These are phyloP conservation scores for Chytriomyces confervae DNA, from an alignment of 192 early-diverging fungal species.

Conservation along the genomic window DNA sequence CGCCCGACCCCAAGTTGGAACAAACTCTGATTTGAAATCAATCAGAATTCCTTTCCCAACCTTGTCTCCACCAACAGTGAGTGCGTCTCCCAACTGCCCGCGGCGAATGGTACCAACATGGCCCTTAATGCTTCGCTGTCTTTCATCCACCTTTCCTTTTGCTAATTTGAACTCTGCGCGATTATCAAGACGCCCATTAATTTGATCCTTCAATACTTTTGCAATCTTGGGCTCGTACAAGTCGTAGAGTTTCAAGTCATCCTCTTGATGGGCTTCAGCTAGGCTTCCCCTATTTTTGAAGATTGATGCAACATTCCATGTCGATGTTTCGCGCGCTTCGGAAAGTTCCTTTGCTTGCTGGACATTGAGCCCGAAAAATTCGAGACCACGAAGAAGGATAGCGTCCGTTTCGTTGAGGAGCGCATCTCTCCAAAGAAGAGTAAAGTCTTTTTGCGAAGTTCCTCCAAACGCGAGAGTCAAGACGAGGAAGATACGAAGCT, in stretches of 20 bases:
- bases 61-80: neutral
- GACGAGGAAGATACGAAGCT: slow-evolving; percentile 21
- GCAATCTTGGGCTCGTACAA: slow-evolving; percentile 25
- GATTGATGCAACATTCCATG: neutral
- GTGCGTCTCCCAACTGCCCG: too few species aligned
- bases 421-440: slow-evolving; percentile 2
- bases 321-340: neutral
- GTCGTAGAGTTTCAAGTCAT: neutral
- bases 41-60: neutral
- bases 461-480: slow-evolving; percentile 11
- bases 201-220: slow-evolving; percentile 5
- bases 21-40: slow-evolving; percentile 27
- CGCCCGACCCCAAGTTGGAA: slow-evolving; percentile 26
- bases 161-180: neutral
- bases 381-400: slow-evolving; percentile 10
- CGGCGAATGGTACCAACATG: neutral
- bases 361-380: slow-evolving; percentile 20
- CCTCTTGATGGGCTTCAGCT: neutral
- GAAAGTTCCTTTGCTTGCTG: neutral
- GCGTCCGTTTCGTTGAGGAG: neutral
- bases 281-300: neutral
- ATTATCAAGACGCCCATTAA: slow-evolving; percentile 4
- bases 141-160: neutral
- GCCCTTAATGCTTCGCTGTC: neutral
- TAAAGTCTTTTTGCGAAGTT: neutral